A percentile compares a stretch with the other conserved stretches of the same genome.
Evolutionary conservation across 495 filamentous ascomycete genomes (phyloP).

Genomic region (Penicillium atrosanguineum): DNA sequence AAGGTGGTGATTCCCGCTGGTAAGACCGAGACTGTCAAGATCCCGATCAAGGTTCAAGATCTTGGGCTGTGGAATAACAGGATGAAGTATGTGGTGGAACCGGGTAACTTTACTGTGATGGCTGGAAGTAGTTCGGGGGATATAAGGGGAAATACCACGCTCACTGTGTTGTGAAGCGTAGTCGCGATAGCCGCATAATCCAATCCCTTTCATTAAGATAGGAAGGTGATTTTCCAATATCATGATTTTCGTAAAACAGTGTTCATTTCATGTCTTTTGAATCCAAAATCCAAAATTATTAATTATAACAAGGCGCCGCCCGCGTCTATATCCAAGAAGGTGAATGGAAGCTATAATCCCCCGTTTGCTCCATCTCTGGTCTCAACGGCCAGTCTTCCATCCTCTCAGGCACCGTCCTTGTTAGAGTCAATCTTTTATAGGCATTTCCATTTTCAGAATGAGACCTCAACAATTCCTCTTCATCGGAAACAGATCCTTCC

Average conservation of each 20-base stretch:
- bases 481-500: neutral
- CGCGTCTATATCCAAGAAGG: neutral
- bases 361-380: neutral
- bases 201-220: too few species aligned
- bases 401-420: conserved; percentile 3
- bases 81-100: conserved; percentile 68
- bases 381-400: neutral
- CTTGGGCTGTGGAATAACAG: conserved; percentile 59
- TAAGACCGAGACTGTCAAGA: conserved; percentile 53
- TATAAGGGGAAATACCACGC: conserved; percentile 52
- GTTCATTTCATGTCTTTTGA: too few species aligned
- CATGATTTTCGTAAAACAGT: neutral
- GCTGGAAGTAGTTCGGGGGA: conserved; percentile 57
- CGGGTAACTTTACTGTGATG: conserved; percentile 58
- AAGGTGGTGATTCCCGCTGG: conserved; percentile 63
- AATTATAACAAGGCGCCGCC: too few species aligned
- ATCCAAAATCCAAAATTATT: too few species aligned
- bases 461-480: neutral
- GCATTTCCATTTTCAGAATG: neutral
- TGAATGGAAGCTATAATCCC: neutral
- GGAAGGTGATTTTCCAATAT: neutral
- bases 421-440: conserved; percentile 12
- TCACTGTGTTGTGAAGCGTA: conserved; percentile 40
- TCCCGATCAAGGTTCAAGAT: conserved; percentile 49
- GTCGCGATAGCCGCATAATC: too few species aligned